Evolutionary conservation across 2,329 filamentous ascomycete species (phyloP), one percentile per base, ranked within the genome.

Genomic region (Neurospora sp.): DNA sequence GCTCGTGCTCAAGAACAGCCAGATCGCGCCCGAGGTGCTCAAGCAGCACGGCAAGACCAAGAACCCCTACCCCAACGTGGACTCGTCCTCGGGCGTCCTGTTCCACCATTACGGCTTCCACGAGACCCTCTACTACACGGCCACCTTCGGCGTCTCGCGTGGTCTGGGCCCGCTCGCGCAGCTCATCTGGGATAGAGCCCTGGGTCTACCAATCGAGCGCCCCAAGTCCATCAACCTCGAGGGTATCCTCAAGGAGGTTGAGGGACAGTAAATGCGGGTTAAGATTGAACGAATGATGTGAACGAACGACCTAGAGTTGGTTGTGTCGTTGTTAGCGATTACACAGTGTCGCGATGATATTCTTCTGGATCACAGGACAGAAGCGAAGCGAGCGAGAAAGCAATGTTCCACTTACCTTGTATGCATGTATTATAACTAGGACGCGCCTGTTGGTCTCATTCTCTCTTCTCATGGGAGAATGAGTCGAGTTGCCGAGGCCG

Each of bases 81-180:
- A 99, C 81, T 93, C 91, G 67, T 91, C 89, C 73, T 97, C 93
- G 0, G 96, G 96, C 73, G 94, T 98, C 6, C 86, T 99, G 67
- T 98, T 99, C 89, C 91, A 98, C 82, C 93, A 98, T 84, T 99
- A 97, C 80, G 96, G 95, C 71, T 97, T 99, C 89, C 91, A 92
- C 80, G 93, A 98, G 84, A 97, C 95, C 0, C 86, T 98, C 11
- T 99, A 98, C 85, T 99, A 98, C 84, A 90, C 89, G 4, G 89
- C 88, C 71, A 91, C 89, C 0, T 91, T 91, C 73, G 89, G 89
- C 72, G 89, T 91, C 13, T 89, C 87, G 71, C 83, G 89, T 75
- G 89, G 89, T 68, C 84, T 99, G 17, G 96, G 96, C 8, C 96
- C 96, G 28, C 85, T 99, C 67, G 93, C 93, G 62, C 96, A 99